A percentile compares a stretch with the other conserved stretches of the same genome.
These are phyloP conservation scores for Misopates orontium DNA, from an alignment of 257 asterid species.

Conservation along the genomic window DNA sequence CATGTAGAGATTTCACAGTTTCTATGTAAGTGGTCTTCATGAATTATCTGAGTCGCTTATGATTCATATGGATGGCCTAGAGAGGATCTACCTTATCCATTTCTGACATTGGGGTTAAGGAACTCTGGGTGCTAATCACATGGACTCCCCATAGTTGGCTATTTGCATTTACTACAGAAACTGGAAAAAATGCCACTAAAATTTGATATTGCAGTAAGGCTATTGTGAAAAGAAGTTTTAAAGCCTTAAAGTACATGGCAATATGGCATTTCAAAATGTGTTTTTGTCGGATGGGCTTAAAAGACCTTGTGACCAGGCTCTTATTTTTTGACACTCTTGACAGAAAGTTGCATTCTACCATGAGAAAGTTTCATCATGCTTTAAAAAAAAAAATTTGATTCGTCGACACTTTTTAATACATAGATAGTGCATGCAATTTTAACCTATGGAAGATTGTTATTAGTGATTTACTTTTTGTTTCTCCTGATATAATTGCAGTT, in stretches of 20 bases:
- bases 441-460: neutral
- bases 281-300: too few relatives aligned
- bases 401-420: neutral
- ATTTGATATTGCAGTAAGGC: neutral
- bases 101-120: neutral
- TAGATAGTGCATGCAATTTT: slow-evolving; percentile 15
- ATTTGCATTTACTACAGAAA: neutral
- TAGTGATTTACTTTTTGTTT: neutral
- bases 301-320: too few relatives aligned
- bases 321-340: neutral
- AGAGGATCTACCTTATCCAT: neutral
- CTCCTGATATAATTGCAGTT: slow-evolving; percentile 55
- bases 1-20: neutral
- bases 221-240: too few relatives aligned
- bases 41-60: neutral
- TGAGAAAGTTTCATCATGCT: too few relatives aligned
- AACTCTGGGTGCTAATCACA: neutral
- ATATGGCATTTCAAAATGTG: neutral
- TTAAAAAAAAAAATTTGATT: too few relatives aligned
- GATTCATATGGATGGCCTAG: neutral
- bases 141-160: neutral
- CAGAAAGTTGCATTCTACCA: neutral
- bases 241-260: slow-evolving; percentile 1
- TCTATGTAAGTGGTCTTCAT: too few relatives aligned
- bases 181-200: neutral